Evolutionary conservation across 257 asterid genomes (phyloP).

Genomic region (Paulownia fortunei): DNA sequence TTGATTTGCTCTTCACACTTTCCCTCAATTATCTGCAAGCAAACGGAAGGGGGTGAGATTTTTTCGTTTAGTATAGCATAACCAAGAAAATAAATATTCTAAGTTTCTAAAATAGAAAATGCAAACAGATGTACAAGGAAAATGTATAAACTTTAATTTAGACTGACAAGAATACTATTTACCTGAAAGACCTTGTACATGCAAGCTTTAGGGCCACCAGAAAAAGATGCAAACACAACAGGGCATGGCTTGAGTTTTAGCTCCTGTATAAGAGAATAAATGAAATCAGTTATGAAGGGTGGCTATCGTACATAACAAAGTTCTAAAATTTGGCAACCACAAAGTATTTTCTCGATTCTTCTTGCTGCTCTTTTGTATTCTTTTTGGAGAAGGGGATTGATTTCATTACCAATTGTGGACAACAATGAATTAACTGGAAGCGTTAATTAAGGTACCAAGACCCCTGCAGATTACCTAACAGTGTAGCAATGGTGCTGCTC

Average conservation of each 20-base stretch:
- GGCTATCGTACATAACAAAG: conserved; percentile 8
- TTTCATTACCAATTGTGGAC: background rate
- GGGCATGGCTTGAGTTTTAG: conserved; percentile 88
- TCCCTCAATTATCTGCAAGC: conserved; percentile 85
- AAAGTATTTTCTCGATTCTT: background rate
- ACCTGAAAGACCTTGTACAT: conserved; percentile 97
- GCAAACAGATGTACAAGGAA: background rate
- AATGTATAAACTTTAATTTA: background rate
- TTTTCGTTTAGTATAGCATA: background rate
- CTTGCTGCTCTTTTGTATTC: too few relatives aligned
- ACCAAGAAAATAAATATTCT: conserved; percentile 1
- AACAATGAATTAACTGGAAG: background rate
- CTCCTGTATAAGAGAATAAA: conserved; percentile 57
- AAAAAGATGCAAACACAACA: conserved; percentile 89
- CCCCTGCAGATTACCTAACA: background rate
- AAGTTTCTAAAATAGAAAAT: background rate
- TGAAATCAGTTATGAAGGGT: conserved; percentile 1
- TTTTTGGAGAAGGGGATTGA: background rate
- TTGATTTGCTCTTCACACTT: conserved; percentile 60
- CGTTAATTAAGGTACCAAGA: background rate
- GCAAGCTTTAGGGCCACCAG: conserved; percentile 97
- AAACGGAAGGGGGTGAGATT: conserved; percentile 22
- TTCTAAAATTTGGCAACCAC: conserved; percentile 8
- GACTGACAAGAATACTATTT: conserved; percentile 26
- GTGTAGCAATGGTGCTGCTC: background rate